Base-by-base conservation (phyloP, 306 rosid genomes). In the Macrotyloma uniflorum region DNA sequence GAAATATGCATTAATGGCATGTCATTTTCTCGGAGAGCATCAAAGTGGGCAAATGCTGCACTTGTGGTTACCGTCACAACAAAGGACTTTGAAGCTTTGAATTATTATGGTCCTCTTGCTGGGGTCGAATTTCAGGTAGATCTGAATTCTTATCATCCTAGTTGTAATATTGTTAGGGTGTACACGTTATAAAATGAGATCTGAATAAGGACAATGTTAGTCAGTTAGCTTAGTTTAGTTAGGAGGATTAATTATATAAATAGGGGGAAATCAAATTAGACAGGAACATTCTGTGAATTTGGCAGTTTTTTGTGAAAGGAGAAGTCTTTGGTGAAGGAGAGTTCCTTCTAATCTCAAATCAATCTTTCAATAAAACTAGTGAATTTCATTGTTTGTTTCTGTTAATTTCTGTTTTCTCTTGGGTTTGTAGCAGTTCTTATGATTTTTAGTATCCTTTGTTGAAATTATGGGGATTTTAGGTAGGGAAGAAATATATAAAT, bases 31-130 rank as follows among this genome's bases (percentile, higher is more conserved):
- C 83, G 90, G 75, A 90, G 98, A 74, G 93, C 97, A 12, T 95
- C 98, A 26, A 92, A 83, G 83, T 95, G 98, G 98, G 98, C 98
- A 74, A 95, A 95, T 87, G 98, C 98, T 79, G 98, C 98, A 59
- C 91, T 95, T 75, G 98, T 95, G 65, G 97, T 85, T 75, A 87
- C 93, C 12, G 96, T 95, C 84, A 86, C 97, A 61, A 70, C 23
- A 22, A 86, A 88, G 78, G 98, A 95, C 81, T 95, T 95, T 26
- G 90, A 85, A 71, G 91, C 85, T 55, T 78, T 91, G 78, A 84
- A 87, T 88, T 85, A 75, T 70, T 74, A 46, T 55, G 98, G 98
- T 79, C 90, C 93, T 68, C 97, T 95, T 59, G 93, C 98, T 1
- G 98, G 98, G 79, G 95, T 95, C 33, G 89, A 92, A 73, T 95